These are phyloP conservation scores for Aspergillus ibericus DNA, from an alignment of 2,329 filamentous ascomycete genomes.

Conservation along the genomic window DNA sequence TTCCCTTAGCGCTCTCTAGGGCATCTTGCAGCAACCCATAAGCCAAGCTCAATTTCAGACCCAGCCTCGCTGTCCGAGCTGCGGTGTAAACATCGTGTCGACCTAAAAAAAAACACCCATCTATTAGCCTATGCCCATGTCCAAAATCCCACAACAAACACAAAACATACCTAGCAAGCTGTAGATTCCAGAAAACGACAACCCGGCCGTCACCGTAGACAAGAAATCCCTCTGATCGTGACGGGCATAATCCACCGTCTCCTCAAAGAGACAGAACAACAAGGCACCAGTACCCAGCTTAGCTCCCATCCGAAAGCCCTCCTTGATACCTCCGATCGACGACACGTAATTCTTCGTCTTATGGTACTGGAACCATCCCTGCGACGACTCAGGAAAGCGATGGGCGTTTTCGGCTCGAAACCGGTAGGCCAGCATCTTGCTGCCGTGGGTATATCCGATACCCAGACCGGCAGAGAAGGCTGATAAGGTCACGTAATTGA, in stretches of 20 bases:
- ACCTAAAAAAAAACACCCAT: constrained; percentile 53
- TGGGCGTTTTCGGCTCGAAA: constrained; percentile 97
- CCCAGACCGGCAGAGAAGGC: constrained; percentile 68
- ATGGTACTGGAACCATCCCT: constrained; percentile 98
- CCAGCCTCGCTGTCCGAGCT: constrained; percentile 75
- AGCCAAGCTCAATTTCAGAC: constrained; percentile 72
- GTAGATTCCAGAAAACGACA: constrained; percentile 83
- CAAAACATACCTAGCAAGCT: constrained; percentile 73
- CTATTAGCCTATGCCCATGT: constrained; percentile 7
- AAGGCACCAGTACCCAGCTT: constrained; percentile 71
- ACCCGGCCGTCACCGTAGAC: constrained; percentile 77
- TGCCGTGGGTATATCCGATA: constrained; percentile 71
- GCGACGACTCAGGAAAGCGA: constrained; percentile 76
- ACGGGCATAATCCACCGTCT: constrained; percentile 71
- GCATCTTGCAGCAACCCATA: constrained; percentile 82
- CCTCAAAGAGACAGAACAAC: constrained; percentile 78
- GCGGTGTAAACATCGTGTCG: constrained; percentile 75
- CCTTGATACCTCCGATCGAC: constrained; percentile 72
- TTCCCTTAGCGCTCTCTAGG: constrained; percentile 67
- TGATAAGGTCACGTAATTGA: constrained; percentile 63
- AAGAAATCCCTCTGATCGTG: constrained; percentile 68
- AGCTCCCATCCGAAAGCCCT: constrained; percentile 73
- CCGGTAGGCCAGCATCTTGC: constrained; percentile 70
- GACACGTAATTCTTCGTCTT: constrained; percentile 95
- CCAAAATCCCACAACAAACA: not conserved